Percentiles rank a stretch among this genome's conserved stretches.
phyloP scores from a whole-genome alignment of 306 rosid species.

The Rosa lucieae region DNA sequence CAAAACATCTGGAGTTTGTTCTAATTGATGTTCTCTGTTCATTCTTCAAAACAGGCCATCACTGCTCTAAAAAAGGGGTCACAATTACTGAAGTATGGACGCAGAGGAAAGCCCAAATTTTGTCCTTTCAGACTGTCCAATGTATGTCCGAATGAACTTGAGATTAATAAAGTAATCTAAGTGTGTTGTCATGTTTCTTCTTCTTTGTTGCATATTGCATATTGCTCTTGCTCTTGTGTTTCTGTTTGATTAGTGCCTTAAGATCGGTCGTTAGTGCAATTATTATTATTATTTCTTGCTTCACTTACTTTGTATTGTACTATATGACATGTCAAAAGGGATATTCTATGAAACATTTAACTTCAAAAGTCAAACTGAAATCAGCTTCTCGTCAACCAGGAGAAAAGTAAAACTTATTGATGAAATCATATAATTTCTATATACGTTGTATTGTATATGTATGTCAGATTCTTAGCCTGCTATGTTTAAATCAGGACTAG shows the following conservation, averaged over 20 bases:
- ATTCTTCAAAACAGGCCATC: constrained; percentile 63
- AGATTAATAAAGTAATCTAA: not conserved
- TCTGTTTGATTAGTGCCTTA: not conserved
- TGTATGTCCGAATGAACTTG: constrained; percentile 49
- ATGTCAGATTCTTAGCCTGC: not conserved
- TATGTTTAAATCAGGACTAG: not conserved
- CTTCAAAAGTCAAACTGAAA: not conserved
- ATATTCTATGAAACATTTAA: constrained; percentile 1
- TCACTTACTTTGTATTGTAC: not conserved
- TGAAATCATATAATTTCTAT: not conserved
- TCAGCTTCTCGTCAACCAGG: not conserved
- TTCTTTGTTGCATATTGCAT: not conserved
- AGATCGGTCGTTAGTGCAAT: not conserved
- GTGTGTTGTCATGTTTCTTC: not conserved
- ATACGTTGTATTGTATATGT: not conserved
- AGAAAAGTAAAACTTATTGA: not conserved
- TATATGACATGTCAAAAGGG: not conserved
- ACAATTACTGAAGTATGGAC: constrained; percentile 89
- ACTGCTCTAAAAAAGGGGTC: constrained; percentile 96
- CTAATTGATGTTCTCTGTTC: constrained; percentile 18
- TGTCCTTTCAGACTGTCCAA: constrained; percentile 93
- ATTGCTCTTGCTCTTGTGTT: constrained; percentile 6
- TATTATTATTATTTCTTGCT: not conserved
- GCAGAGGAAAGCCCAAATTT: constrained; percentile 96
- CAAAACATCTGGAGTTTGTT: constrained; percentile 5